Evolutionary conservation across 768 basidiomycete genomes (phyloP), one percentile per base, ranked within the genome.

Genomic region (Tylopilus sp.): DNA sequence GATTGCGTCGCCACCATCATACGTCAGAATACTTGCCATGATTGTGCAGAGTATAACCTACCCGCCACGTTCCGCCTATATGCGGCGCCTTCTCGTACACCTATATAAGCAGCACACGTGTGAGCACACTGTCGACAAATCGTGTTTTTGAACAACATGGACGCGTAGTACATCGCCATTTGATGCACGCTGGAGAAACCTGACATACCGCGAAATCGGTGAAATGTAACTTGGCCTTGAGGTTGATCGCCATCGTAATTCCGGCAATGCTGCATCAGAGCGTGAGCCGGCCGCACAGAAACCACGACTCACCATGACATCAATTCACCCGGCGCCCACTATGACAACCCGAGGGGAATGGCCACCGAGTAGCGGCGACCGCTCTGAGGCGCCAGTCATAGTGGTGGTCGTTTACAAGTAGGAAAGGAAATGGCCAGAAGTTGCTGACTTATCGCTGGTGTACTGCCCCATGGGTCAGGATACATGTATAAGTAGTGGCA

Each of bases 141-240:
- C 40, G 22, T 25, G 21, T 46, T 18, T 6, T 4, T 33, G 31
- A 10, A 28, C 36, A 38, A 18, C 10, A 7, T 38, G n/a, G 7
- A 15, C 15, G 36, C 36, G 9, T 38, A 38, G 36, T 20, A 13
- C 36, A 18, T n/a, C 36, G 36, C 36, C 39, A 40, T 21, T 21
- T 40, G 20, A 66, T 73, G 39, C 39, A 40, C 39, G 21, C 39
- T 22, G 39, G 17, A 38, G 38, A 11, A 7, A 31, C n/a, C 20
- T 38, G 38, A 38, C 38, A 44, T 56, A 79, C 79, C 46, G 72
- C 75, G 51, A 81, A 81, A 58, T 79, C 74, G 25, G 75, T 66
- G 56, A 73, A 79, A 42, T 38, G 22, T 21, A 44, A 13, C 9
- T 48, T 38, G 17, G 31, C 36, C 36, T 43, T 33, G 46, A 54